These are phyloP conservation scores for Penicillium digitatum DNA, from an alignment of 2,329 filamentous ascomycete species.

Conservation along the genomic window DNA sequence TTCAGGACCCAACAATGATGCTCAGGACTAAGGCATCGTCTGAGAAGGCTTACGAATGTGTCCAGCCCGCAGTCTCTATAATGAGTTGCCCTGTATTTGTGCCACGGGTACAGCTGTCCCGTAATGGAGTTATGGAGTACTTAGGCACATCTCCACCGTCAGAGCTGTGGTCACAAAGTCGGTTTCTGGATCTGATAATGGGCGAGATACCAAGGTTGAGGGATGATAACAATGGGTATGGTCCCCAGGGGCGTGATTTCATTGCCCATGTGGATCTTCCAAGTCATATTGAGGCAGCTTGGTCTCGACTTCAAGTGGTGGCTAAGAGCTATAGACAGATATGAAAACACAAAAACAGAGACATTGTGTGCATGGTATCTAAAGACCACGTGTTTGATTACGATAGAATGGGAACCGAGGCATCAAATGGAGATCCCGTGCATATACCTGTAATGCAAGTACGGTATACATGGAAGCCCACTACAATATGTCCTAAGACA, in stretches of 20 bases:
- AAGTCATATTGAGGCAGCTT: constrained; percentile 34
- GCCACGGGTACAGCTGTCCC: constrained; percentile 11
- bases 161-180: constrained; percentile 36
- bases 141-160: constrained; percentile 3
- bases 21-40: constrained; percentile 43
- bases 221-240: constrained; percentile 45
- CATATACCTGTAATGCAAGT: not conserved
- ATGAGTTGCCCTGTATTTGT: constrained; percentile 23
- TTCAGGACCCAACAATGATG: constrained; percentile 49
- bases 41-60: constrained; percentile 35
- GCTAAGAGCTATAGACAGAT: not conserved
- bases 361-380: not conserved
- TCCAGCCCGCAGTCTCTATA: constrained; percentile 19
- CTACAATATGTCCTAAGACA: not conserved
- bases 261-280: constrained; percentile 46
- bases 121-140: constrained; percentile 7
- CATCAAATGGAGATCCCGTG: not conserved
- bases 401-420: not conserved
- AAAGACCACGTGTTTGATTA: not conserved
- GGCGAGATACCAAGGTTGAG: constrained; percentile 45
- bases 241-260: constrained; percentile 43
- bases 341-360: not conserved
- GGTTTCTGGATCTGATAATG: constrained; percentile 43
- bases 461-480: not conserved
- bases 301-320: constrained; percentile 17